These are phyloP conservation scores for Cyberlindnera euphorbiae DNA, from an alignment of 805 yeast species.

Conservation along the genomic window DNA sequence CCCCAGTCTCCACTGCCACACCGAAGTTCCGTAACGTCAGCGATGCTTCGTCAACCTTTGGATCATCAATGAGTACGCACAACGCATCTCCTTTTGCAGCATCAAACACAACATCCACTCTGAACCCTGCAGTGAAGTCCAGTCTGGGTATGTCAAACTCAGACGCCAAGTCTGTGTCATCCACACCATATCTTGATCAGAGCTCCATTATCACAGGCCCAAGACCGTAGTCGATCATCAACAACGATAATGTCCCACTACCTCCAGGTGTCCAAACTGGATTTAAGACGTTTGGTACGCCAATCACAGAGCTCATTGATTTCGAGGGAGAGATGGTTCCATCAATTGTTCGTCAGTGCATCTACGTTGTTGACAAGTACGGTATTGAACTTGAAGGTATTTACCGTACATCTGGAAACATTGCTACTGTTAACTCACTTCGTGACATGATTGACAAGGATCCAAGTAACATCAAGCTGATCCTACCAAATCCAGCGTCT, in stretches of 20 bases:
- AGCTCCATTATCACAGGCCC: conserved; percentile 22
- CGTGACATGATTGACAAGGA: conserved; percentile 69
- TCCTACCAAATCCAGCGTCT: conserved; percentile 49
- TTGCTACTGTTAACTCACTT: conserved; percentile 65
- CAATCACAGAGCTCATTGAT: conserved; percentile 71
- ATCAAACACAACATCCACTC: not conserved
- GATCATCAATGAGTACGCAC: conserved; percentile 18
- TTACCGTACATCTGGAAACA: conserved; percentile 81
- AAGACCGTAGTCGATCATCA: conserved; percentile 28
- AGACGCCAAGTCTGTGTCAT: conserved; percentile 1
- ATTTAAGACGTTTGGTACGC: conserved; percentile 70
- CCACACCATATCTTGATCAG: conserved; percentile 14
- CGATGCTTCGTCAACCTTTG: conserved; percentile 28
- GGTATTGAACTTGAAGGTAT: conserved; percentile 88
- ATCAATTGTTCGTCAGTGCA: conserved; percentile 80
- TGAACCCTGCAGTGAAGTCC: too few relatives aligned
- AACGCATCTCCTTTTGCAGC: conserved; percentile 3
- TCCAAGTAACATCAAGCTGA: conserved; percentile 57
- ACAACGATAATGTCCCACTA: conserved; percentile 24
- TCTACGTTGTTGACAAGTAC: conserved; percentile 75
- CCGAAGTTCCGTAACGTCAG: not conserved
- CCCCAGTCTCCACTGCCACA: not conserved
- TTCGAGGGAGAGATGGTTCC: conserved; percentile 93
- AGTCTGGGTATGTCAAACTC: not conserved
- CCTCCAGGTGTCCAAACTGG: conserved; percentile 27